Base-by-base conservation (phyloP, 352 stramenopile species). In the Phytophthora fragariae region DNA sequence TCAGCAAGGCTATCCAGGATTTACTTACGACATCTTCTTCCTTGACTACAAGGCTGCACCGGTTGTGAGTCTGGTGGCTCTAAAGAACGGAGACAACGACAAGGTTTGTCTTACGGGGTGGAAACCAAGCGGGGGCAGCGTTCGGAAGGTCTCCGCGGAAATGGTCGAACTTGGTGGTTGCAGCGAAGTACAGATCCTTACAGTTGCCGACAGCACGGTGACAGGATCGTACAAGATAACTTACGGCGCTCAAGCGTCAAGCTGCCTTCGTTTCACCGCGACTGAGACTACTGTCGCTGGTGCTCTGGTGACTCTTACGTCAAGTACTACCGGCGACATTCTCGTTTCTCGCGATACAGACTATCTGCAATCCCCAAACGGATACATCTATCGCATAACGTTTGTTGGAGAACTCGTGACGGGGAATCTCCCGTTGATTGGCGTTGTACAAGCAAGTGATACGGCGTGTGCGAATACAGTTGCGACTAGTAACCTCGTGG, bases 11-110 rank as follows among this genome's bases (percentile, higher is more conserved):
- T 56, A 70, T 4, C 63, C 85, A 2, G 84, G 81, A 4, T 96
- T 82, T 53, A 79, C 66, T 3, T 96, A 96, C 65, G 86, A 96
- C 49, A 83, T 96, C 2, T 94, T 76, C 62, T 96, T 94, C 57
- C 68, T 94, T 33, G 68, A 82, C 10, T 90, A 80, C 35, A 62
- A 46, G 24, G 24, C 53, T 1, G 53, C 67, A 5, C n/a, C 33
- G 3, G 46, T 73, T 27, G 52, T 50, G 17, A 10, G 5, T 21
- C 17, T 50, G 44, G 17, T 50, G 44, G 24, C 44, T 10, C 15
- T 94, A 5, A 57, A 78, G 3, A 68, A 88, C 11, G 79, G 83
- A 68, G 75, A 57, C 21, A 56, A 50, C 41, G 57, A 49, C 8
- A 39, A 15, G 7, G 63, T 24, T 1, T 85, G 80, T 46, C 59